Evolutionary conservation across 768 basidiomycete species (phyloP), one percentile per base, ranked within the genome.

Genomic region (Sporobolomyces phaffii): DNA sequence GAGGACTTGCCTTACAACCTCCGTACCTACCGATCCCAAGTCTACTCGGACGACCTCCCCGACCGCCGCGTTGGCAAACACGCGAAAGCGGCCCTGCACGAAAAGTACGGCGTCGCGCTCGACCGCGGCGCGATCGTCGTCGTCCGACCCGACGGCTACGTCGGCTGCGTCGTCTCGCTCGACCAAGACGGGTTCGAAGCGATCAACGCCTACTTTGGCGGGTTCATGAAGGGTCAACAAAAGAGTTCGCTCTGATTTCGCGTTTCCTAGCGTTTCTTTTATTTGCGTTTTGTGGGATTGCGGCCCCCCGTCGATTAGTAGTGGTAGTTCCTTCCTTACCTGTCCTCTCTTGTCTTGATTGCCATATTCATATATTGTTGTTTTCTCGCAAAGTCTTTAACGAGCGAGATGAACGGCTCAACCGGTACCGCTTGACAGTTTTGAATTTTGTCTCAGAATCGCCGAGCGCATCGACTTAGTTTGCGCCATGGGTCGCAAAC

Each of bases 71-170:
- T 74, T 17, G 54, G 49, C 20, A 71, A 73, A 52, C 51, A 47
- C 13, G 63, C 60, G 22, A 62, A 69, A 26, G 73, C 65, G 14
- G 56, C 73, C 5, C 14, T 75, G 11, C 75, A 75, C 66, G 47
- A 61, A 57, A 75, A 75, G 68, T 77, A 73, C 53, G 76, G 76
- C 29, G 45, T 76, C 41, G 69, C 72, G 52, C 49, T 72, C 60
- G 64, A 60, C 17, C 53, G 56, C 20, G 77, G 77, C 13, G 72
- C 65, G n/a, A 75, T 78, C 66, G 69, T 78, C 58, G 75, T 75
- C 29, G 76, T 77, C 48, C 66, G 77, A 34, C 77, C 77, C 2
- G 77, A 78, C 64, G 77, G 77, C 2, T 78, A 78, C 69, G 76
- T 77, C 50, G 77, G 76, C 2, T 70, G 74, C 10, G 72, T 75